phyloP scores from a whole-genome alignment of 2,329 filamentous ascomycete species.

The Aspergillus puulaauensis region DNA sequence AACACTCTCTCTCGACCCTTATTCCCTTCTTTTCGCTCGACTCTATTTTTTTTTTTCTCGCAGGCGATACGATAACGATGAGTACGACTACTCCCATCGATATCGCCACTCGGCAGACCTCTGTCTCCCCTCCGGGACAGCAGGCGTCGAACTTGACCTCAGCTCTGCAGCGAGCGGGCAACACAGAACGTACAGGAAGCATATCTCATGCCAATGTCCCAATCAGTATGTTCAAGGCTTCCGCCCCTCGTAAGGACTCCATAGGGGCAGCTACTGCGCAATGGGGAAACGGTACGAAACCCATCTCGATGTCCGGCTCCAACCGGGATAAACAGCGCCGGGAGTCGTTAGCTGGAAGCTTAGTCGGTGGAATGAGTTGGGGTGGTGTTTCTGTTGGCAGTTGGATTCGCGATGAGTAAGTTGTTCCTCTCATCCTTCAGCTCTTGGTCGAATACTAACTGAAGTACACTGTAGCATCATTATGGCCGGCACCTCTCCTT shows the following conservation, averaged over 20 bases:
- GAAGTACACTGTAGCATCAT: conserved; percentile 67
- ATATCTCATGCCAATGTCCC: conserved; percentile 44
- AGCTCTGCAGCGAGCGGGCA: conserved; percentile 54
- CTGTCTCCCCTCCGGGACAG: conserved; percentile 58
- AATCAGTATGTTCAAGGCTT: conserved; percentile 39
- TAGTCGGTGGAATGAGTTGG: conserved; percentile 88
- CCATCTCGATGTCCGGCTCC: conserved; percentile 58
- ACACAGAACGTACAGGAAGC: conserved; percentile 42
- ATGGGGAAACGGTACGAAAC: conserved; percentile 58
- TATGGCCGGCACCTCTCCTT: conserved; percentile 96
- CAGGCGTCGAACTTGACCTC: conserved; percentile 65
- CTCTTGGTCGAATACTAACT: conserved; percentile 6
- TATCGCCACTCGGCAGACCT: conserved; percentile 58
- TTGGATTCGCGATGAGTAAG: conserved; percentile 98
- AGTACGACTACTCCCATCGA: conserved; percentile 59
- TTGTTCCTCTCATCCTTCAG: conserved; percentile 25
- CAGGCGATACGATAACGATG: conserved; percentile 43
- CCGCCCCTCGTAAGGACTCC: conserved; percentile 54
- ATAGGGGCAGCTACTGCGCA: conserved; percentile 51
- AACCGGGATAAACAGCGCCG: conserved; percentile 53
- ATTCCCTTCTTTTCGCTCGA: conserved; percentile 10
- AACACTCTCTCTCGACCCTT: conserved; percentile 19
- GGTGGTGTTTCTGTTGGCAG: conserved; percentile 93
- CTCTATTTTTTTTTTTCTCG: conserved; percentile 38
- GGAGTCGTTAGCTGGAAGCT: conserved; percentile 61